Conservation (phyloP, 1,284 basidiomycete genomes). For the Rugiboletus extremiorientalis region DNA sequence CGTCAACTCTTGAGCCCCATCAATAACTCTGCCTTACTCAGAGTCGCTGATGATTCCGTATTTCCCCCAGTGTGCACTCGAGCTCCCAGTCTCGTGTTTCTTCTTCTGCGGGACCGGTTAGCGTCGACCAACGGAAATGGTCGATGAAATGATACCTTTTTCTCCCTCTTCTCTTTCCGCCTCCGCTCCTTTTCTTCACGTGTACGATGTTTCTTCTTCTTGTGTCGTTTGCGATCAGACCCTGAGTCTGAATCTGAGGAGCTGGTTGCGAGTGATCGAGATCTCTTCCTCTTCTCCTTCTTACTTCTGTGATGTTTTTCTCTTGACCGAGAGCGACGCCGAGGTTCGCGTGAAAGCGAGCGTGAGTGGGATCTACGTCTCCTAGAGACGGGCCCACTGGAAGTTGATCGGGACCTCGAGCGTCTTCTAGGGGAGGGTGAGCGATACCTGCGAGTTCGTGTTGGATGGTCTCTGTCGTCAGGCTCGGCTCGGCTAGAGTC, state of each 20-base stretch:
- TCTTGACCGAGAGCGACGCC: constrained; percentile 29
- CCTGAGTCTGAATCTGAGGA: constrained; percentile 37
- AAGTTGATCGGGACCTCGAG: constrained; percentile 29
- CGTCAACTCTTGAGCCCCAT: constrained; percentile 12
- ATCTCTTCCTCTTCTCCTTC: constrained; percentile 36
- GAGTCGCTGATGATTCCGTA: constrained; percentile 82
- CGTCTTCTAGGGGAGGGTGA: constrained; percentile 23
- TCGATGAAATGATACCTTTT: constrained; percentile 45
- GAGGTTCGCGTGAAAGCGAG: constrained; percentile 25
- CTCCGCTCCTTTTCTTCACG: constrained; percentile 56
- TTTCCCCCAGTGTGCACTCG: constrained; percentile 76
- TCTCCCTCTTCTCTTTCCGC: constrained; percentile 68
- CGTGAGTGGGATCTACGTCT: constrained; percentile 24
- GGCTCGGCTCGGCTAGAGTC: constrained; percentile 11
- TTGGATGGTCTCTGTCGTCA: constrained; percentile 6
- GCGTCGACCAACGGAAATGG: not conserved
- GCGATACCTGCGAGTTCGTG: constrained; percentile 3
- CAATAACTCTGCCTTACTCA: constrained; percentile 54
- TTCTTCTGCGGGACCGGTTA: constrained; percentile 48
- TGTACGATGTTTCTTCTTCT: constrained; percentile 47
- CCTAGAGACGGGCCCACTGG: constrained; percentile 14
- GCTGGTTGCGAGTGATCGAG: constrained; percentile 40
- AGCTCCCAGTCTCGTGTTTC: constrained; percentile 50
- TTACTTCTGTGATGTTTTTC: constrained; percentile 28
- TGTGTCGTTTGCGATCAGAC: constrained; percentile 40